Percentiles rank a stretch among this genome's conserved stretches.
Conservation (phyloP, 768 basidiomycete genomes). For the Lactifluus subvellereus region DNA sequence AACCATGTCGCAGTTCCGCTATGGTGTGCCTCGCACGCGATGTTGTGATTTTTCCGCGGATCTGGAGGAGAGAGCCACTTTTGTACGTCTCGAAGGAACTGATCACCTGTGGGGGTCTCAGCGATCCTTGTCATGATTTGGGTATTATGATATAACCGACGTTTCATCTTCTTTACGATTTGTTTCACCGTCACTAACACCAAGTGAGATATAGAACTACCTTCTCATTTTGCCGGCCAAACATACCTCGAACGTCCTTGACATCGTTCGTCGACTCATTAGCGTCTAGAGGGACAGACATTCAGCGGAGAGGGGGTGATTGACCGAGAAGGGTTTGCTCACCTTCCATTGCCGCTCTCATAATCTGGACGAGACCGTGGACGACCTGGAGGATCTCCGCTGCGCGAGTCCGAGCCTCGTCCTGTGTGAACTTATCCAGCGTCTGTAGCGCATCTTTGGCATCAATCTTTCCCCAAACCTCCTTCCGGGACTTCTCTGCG, state of each 20-base stretch:
- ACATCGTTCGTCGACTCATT: not conserved
- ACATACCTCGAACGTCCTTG: not conserved
- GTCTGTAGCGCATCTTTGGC: not conserved
- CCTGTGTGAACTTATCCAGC: constrained; percentile 4
- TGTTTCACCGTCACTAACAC: not conserved
- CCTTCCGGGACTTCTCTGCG: not conserved
- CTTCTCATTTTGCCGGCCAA: not conserved
- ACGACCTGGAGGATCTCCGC: constrained; percentile 1
- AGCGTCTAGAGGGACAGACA: not conserved
- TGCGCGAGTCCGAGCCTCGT: not conserved
- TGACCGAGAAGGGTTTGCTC: not conserved
- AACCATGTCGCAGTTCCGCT: too few species aligned
- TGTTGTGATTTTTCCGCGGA: not conserved
- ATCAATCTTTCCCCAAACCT: not conserved
- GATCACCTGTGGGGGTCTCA: not conserved
- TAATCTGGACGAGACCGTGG: not conserved
- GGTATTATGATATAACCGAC: not conserved
- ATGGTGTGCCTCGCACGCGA: too few species aligned
- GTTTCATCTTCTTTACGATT: not conserved
- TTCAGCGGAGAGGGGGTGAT: not conserved
- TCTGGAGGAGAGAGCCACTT: constrained; percentile 11
- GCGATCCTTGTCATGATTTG: too few species aligned
- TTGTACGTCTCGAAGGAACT: not conserved
- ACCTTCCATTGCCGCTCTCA: not conserved
- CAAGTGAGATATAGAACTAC: not conserved